Conservation (phyloP, 805 yeast genomes). For the Cephaloascus albidus region DNA sequence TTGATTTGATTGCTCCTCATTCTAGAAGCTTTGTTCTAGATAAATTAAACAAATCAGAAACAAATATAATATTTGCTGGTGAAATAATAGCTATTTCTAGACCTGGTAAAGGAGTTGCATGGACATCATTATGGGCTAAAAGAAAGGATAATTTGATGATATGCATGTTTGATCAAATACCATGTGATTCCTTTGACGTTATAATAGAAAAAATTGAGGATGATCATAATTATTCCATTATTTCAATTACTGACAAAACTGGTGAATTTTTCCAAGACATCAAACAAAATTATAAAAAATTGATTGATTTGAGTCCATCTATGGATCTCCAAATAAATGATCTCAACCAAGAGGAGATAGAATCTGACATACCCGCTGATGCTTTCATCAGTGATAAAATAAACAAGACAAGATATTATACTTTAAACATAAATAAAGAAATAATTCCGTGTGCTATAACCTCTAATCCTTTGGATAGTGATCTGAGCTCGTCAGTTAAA, state of each 20-base stretch:
- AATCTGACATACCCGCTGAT: conserved; percentile 1
- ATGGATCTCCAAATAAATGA: not conserved
- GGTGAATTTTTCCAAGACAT: conserved; percentile 11
- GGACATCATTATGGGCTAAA: conserved; percentile 93
- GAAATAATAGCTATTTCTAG: conserved; percentile 75
- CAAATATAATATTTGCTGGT: conserved; percentile 63
- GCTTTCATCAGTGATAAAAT: conserved; percentile 14
- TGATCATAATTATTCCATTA: conserved; percentile 12
- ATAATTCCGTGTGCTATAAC: conserved; percentile 70
- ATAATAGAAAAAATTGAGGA: conserved; percentile 19
- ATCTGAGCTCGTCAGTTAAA: conserved; percentile 29
- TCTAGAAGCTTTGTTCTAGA: conserved; percentile 62
- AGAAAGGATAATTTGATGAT: conserved; percentile 59
- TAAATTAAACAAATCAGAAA: conserved; percentile 29
- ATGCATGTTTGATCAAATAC: conserved; percentile 83
- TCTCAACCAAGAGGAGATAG: not conserved
- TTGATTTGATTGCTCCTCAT: conserved; percentile 73
- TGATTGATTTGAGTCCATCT: not conserved
- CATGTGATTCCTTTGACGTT: conserved; percentile 49
- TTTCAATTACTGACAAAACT: conserved; percentile 20
- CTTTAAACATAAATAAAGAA: conserved; percentile 31
- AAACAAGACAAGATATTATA: conserved; percentile 55
- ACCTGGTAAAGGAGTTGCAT: conserved; percentile 55
- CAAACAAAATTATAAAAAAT: conserved; percentile 1
- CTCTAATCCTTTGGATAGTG: conserved; percentile 45